Evolutionary conservation across 169 alveolate species (phyloP).

Genomic region (Eimeria falciformis): DNA sequence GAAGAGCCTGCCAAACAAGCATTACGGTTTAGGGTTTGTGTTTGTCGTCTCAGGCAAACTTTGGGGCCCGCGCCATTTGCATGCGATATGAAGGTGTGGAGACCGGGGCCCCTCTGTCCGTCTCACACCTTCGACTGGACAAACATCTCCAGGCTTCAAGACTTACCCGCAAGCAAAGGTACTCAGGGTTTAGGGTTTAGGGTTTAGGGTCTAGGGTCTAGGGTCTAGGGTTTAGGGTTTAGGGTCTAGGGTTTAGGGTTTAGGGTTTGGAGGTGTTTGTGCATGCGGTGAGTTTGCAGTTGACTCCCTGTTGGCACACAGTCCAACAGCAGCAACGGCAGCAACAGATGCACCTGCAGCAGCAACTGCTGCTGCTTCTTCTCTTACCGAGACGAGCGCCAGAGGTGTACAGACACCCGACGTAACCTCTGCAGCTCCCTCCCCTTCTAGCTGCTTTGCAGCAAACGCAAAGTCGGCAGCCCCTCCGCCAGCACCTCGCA

Average conservation of each 20-base stretch:
- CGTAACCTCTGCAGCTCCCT: background rate
- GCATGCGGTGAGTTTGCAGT: background rate
- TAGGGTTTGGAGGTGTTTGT: background rate
- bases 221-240: no score
- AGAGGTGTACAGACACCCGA: background rate
- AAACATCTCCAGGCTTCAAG: background rate
- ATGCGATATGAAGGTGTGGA: background rate
- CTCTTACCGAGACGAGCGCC: no score
- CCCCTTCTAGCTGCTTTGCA: no score
- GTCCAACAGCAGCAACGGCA: slow-evolving; percentile 4
- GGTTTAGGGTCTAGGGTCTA: no score
- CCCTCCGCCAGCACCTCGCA: background rate
- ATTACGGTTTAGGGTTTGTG: background rate
- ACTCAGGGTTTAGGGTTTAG: background rate
- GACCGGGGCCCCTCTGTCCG: background rate
- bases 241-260: no score
- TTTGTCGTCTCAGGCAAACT: background rate
- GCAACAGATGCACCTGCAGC: background rate
- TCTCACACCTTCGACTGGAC: background rate
- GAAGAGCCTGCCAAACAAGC: background rate
- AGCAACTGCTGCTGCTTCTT: background rate
- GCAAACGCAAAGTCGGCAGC: no score
- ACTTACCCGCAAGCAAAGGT: background rate
- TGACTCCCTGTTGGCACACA: slow-evolving; percentile 9
- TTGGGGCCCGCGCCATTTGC: background rate